Conservation (phyloP, 202 grass and related monocot species). For the Setaria viridis region DNA sequence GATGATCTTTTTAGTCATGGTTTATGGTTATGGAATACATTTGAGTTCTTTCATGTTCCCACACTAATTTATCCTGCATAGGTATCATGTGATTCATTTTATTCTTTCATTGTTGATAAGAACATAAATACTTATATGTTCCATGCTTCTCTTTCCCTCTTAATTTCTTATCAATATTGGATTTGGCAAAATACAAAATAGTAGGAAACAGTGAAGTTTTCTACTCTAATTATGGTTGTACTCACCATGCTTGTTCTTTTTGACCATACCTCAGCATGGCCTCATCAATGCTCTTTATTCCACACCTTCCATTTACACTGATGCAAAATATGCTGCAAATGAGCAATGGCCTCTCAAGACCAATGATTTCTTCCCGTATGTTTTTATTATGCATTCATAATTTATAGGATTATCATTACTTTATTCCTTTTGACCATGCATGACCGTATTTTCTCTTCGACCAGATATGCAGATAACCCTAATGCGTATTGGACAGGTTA, state of each 20-base stretch:
- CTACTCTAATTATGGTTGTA: conserved; percentile 7
- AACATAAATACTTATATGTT: not conserved
- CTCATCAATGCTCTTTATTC: conserved; percentile 98
- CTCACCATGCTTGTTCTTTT: conserved; percentile 45
- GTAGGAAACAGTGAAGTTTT: conserved; percentile 12
- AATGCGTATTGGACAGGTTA: conserved; percentile 98
- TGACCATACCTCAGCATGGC: conserved; percentile 69
- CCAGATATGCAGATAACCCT: conserved; percentile 92
- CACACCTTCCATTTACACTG: conserved; percentile 98
- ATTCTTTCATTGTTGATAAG: conserved; percentile 23
- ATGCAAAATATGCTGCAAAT: conserved; percentile 88
- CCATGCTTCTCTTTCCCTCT: not conserved
- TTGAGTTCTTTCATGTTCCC: conserved; percentile 16
- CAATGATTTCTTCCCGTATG: conserved; percentile 97
- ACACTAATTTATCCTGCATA: not conserved
- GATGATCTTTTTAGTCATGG: conserved; percentile 33
- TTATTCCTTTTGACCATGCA: conserved; percentile 25
- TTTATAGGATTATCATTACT: conserved; percentile 20
- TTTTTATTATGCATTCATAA: conserved; percentile 31
- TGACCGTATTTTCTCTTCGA: conserved; percentile 51
- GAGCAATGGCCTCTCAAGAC: conserved; percentile 94
- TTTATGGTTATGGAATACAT: conserved; percentile 27
- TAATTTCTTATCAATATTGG: not conserved
- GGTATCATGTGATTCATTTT: not conserved
- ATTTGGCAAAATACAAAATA: not conserved